A percentile compares a stretch with the other conserved stretches of the same genome.
Conservation (phyloP, 768 basidiomycete genomes). For the Pleurotus citrinopileatus region DNA sequence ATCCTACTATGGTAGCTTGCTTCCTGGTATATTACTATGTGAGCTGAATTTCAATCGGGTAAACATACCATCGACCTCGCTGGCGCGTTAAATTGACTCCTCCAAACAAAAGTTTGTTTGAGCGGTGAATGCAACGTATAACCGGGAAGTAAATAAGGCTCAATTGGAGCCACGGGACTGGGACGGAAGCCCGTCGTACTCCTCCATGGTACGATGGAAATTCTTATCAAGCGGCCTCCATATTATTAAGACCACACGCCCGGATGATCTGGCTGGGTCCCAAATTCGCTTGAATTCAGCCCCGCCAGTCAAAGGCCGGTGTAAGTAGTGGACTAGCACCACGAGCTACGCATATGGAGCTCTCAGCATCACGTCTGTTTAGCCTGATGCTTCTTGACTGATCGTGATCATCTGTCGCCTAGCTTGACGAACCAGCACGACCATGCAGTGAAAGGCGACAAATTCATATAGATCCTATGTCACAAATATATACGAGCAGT, state of each 20-base stretch:
- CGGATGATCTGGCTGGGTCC: no score
- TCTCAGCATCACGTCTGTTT: neutral
- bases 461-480: neutral
- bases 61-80: no score
- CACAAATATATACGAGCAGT: constrained; percentile 4
- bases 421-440: neutral
- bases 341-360: neutral
- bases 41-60: no score
- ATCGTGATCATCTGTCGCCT: constrained; percentile 1
- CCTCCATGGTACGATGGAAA: neutral
- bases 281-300: no score
- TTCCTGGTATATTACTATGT: no score
- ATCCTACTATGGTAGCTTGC: neutral
- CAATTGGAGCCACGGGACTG: constrained; percentile 3
- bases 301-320: no score
- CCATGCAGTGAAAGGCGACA: neutral
- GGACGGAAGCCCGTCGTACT: neutral
- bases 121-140: neutral
- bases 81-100: no score
- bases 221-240: neutral
- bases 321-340: neutral
- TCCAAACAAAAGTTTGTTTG: neutral
- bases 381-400: neutral
- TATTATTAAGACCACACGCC: no score
- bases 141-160: constrained; percentile 9